Base-by-base conservation (phyloP, 2,329 filamentous ascomycete species). In the Talaromyces sp. region DNA sequence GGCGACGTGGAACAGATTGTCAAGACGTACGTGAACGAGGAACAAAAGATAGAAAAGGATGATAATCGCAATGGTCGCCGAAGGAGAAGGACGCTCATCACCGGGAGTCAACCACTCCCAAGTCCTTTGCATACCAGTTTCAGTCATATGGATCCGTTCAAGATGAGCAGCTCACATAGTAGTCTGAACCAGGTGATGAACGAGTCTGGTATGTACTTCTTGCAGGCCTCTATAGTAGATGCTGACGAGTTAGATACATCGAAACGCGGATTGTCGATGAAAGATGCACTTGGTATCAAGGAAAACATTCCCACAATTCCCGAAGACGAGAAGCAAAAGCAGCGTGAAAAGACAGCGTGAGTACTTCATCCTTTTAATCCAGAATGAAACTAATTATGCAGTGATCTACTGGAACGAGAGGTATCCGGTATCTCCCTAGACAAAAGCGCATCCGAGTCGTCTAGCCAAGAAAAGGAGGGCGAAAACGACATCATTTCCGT, bases 1-100 rank as follows among this genome's bases (percentile, higher is more conserved):
- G 95, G 95, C 70, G 95, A 99, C 72, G 95, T 99, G 59, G 95
- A 99, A 82, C 92, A 98, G 79, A 98, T 98, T 68, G 95, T 99
- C 66, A 94, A 97, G 80, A 93, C 91, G 67, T 94, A 96, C 69
- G 94, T 99, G 63, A 94, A 97, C 79, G 91, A 89, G 59, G 76
- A 79, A 65, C 73, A 80, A 63, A 82, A 86, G 72, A 86, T 86
- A 70, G 85, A 88, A 71, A 87, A 87, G 71, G 95, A 95, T 78
- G 93, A 93, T 76, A 93, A 96, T 74, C 87, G 93, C 70, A 98
- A 97, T 78, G 94, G 95, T 61, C 87, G 95, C 67, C 86, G 95
- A 78, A 87, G 95, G 78, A 86, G 95, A 77, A 86, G 95, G 73
- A 99, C 95, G 2, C 86, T 99, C 67, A 98, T 99, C 76, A 98